phyloP scores from a whole-genome alignment of 164 flowering plant species.

The Pachysandra terminalis region DNA sequence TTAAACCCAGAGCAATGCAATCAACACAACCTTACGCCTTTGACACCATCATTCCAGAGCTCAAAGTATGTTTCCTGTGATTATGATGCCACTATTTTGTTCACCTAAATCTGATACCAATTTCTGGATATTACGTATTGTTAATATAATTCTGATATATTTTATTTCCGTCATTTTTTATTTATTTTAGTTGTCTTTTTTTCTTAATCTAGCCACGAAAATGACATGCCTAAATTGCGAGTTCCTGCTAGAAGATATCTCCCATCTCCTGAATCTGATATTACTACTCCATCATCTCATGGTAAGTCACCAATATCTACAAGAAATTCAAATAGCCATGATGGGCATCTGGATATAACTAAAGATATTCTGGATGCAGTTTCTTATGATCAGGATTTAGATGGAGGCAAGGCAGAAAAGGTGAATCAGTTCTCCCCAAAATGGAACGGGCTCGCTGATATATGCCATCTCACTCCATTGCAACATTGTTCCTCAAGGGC shows the following conservation, averaged over 20 bases:
- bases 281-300: slow-evolving; percentile 25
- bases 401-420: slow-evolving; percentile 8
- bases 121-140: slow-evolving; percentile 4
- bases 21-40: slow-evolving; percentile 35
- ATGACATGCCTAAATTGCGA: slow-evolving; percentile 26
- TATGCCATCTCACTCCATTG: slow-evolving; percentile 22
- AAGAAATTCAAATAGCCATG: slow-evolving; percentile 18
- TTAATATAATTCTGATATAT: background rate
- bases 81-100: background rate
- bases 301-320: slow-evolving; percentile 25
- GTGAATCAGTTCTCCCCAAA: slow-evolving; percentile 22
- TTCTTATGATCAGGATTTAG: slow-evolving; percentile 18
- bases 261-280: slow-evolving; percentile 44
- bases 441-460: slow-evolving; percentile 20
- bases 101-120: background rate
- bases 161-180: too few species aligned
- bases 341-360: slow-evolving; percentile 17
- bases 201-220: slow-evolving; percentile 22
- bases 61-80: slow-evolving; percentile 30
- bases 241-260: slow-evolving; percentile 27
- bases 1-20: slow-evolving; percentile 23
- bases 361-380: slow-evolving; percentile 20
- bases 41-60: slow-evolving; percentile 40
- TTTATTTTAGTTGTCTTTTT: too few species aligned
- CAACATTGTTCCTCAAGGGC: slow-evolving; percentile 20